phyloP scores from a whole-genome alignment of 345 rosid genomes.

The Eucalyptus dawsonii region DNA sequence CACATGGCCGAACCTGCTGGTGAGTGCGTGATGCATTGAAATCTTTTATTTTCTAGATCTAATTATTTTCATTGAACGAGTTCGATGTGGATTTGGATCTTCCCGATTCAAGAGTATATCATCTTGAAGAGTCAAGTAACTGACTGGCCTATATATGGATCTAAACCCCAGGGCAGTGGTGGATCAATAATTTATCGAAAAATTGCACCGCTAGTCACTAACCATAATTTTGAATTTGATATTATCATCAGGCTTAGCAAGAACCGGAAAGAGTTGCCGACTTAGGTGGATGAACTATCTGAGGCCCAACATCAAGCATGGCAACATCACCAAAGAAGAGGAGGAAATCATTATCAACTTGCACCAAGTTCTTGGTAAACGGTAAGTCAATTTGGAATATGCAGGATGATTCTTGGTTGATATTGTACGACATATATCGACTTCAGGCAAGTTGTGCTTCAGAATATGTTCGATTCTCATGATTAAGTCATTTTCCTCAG shows the following conservation, averaged over 20 bases:
- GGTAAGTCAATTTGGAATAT: not conserved
- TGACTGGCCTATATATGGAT: not conserved
- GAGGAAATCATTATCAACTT: not conserved
- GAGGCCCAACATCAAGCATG: not conserved
- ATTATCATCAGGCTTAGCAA: not conserved
- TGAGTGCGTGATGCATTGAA: not conserved
- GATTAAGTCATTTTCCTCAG: not conserved
- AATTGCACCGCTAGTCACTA: not conserved
- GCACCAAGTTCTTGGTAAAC: not conserved
- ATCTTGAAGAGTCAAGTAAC: not conserved
- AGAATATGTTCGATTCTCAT: not conserved
- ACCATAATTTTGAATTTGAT: not conserved
- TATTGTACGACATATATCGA: not conserved
- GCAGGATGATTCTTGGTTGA: not conserved
- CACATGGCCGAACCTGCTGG: conserved; percentile 1
- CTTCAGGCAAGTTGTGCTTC: not conserved
- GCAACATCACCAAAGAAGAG: not conserved
- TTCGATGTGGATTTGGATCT: not conserved
- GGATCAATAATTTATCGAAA: not conserved
- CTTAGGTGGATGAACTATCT: conserved; percentile 12
- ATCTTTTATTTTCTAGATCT: not conserved
- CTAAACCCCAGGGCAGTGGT: not conserved
- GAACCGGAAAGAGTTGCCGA: conserved; percentile 7
- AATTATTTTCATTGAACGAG: not conserved
- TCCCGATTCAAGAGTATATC: not conserved